A percentile compares a stretch with the other conserved stretches of the same genome.
These are phyloP conservation scores for Fraxinus velutina DNA, from an alignment of 305 asterid species.

Conservation along the genomic window DNA sequence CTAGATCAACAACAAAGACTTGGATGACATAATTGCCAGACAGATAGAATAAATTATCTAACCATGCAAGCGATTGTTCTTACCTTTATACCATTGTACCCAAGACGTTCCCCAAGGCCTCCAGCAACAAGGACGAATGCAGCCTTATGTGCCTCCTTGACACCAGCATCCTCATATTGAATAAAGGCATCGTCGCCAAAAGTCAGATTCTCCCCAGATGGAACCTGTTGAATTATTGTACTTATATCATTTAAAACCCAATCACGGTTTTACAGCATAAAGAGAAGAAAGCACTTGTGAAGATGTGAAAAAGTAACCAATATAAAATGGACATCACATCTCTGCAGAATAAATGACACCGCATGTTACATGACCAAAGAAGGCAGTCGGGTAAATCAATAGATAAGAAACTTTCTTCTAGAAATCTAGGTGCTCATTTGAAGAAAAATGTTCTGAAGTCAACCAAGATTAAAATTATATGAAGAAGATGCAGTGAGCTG, in stretches of 20 bases:
- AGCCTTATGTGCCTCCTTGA: slow-evolving; percentile 78
- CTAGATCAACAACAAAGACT: slow-evolving; percentile 15
- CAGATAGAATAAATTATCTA: background rate
- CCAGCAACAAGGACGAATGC: slow-evolving; percentile 99
- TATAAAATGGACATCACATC: background rate
- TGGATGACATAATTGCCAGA: background rate
- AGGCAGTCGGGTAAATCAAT: slow-evolving; percentile 10
- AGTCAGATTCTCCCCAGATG: slow-evolving; percentile 82
- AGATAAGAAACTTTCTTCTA: background rate
- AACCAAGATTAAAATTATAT: slow-evolving; percentile 11
- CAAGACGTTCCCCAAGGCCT: slow-evolving; percentile 99
- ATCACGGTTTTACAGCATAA: background rate
- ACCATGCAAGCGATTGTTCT: background rate
- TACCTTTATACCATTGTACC: slow-evolving; percentile 97
- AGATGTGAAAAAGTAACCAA: slow-evolving; percentile 1
- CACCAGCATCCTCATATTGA: slow-evolving; percentile 76
- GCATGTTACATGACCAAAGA: slow-evolving; percentile 3
- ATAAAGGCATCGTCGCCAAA: slow-evolving; percentile 69
- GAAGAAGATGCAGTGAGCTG: background rate
- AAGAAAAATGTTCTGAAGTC: slow-evolving; percentile 15
- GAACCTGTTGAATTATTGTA: slow-evolving; percentile 57
- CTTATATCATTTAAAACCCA: slow-evolving; percentile 12
- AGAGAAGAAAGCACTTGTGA: slow-evolving; percentile 10
- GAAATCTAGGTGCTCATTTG: slow-evolving; percentile 11
- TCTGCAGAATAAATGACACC: slow-evolving; percentile 15